These are phyloP conservation scores for Fusarium nisikadoi DNA, from an alignment of 2,329 filamentous ascomycete species.

Conservation along the genomic window DNA sequence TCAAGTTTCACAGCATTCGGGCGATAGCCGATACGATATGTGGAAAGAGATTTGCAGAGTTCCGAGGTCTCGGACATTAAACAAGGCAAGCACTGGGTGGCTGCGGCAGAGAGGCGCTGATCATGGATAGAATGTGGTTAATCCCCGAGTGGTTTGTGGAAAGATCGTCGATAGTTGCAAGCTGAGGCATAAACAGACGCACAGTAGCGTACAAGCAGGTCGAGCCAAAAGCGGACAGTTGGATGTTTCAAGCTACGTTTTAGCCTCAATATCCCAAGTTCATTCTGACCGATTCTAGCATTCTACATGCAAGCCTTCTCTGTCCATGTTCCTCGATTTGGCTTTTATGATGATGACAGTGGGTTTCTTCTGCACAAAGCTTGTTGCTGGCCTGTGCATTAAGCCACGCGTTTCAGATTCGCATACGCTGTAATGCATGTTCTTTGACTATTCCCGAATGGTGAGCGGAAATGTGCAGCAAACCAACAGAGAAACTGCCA, in stretches of 20 bases:
- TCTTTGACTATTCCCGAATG: constrained; percentile 1
- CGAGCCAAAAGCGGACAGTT: constrained; percentile 9
- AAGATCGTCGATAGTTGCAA: constrained; percentile 27
- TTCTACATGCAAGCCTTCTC: not conserved
- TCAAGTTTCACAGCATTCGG: constrained; percentile 32
- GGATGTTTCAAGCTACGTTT: constrained; percentile 25
- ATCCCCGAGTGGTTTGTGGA: constrained; percentile 15
- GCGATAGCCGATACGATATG: constrained; percentile 33
- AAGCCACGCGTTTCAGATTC: constrained; percentile 26
- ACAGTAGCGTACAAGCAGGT: not conserved
- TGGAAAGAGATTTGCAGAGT: not conserved
- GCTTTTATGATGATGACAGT: not conserved
- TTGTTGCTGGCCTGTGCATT: constrained; percentile 30
- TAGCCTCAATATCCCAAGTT: constrained; percentile 6
- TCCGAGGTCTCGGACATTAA: not conserved
- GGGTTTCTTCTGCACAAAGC: constrained; percentile 4
- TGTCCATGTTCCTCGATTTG: not conserved
- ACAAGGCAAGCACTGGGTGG: constrained; percentile 1
- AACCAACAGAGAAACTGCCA: constrained; percentile 9
- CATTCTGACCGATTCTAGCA: not conserved
- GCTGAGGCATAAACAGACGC: constrained; percentile 28
- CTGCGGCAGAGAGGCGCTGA: constrained; percentile 2
- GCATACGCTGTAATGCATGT: constrained; percentile 16
- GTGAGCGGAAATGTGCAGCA: constrained; percentile 9
- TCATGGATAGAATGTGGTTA: constrained; percentile 26